Base-by-base conservation (phyloP, 2,329 filamentous ascomycete species). In the Penicillium sp. region DNA sequence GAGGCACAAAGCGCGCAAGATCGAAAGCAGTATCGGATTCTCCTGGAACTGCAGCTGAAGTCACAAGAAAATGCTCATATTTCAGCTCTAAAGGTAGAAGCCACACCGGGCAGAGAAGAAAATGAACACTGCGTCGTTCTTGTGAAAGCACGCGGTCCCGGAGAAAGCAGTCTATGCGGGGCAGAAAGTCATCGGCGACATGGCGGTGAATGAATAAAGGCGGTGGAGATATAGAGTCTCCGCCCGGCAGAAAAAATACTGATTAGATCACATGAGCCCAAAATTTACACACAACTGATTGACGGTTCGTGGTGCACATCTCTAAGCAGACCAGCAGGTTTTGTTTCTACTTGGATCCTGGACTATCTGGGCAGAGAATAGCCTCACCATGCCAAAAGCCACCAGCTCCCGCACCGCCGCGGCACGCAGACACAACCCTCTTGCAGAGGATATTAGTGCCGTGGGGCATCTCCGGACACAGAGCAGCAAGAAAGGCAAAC, bases 381-480 rank as follows among this genome's bases (percentile, higher is more conserved):
- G 15, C 8, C 31, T 20, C 53, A 69, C 25, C 52, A 95, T 95
- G 91, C 89, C 90, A 32, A 95, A 95, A 76, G 83, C 86, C 42
- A 81, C 77, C 25, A 80, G 81, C 76, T 58, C 75, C 72, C 58
- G 78, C 77, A 50, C 74, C 69, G 58, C 82, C 78, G 66, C 62
- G 50, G 78, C 78, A 53, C 83, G 86, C 64, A 84, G 88, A 57
- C 92, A 96, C 74, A 95, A 95, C 61, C 91, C 92, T 35, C 86
- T 98, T 52, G 87, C 92, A 62, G 88, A 95, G 66, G 93, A 97
- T 64, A 79, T 97, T 66, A 73, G 86, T 60, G 78, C 89, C 59
- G 80, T 84, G 50, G 79, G 85, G 53, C 76, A 84, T 58, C 69
- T 92, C 64, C 82, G 91, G 74, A 83, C 83, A 67, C 84, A 91